Conservation (phyloP, 2,329 filamentous ascomycete genomes). For the Monosporascus sp. region DNA sequence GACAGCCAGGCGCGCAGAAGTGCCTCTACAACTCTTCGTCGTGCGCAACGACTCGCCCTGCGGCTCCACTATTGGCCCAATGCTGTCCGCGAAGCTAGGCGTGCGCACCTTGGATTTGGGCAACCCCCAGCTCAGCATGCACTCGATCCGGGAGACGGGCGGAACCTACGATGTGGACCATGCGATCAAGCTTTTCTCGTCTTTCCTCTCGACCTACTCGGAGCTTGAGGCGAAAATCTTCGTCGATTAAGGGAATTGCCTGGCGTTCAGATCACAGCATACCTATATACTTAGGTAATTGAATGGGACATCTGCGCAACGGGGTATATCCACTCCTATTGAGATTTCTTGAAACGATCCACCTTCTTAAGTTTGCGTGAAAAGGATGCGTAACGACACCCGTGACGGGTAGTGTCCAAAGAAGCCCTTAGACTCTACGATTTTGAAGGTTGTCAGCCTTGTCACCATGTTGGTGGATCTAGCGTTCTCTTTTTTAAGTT, state of each 20-base stretch:
- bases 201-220: constrained; percentile 84
- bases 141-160: constrained; percentile 90
- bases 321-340: too few relatives aligned
- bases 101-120: constrained; percentile 87
- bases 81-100: constrained; percentile 82
- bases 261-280: too few relatives aligned
- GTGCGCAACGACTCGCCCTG: constrained; percentile 93
- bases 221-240: constrained; percentile 76
- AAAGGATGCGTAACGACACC: too few relatives aligned
- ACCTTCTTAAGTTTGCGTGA: too few relatives aligned
- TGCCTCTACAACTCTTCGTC: constrained; percentile 92
- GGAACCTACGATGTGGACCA: constrained; percentile 84
- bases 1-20: constrained; percentile 66
- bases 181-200: constrained; percentile 78
- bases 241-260: constrained; percentile 56
- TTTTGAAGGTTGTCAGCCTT: too few relatives aligned
- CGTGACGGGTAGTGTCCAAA: too few relatives aligned
- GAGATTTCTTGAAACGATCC: too few relatives aligned
- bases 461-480: too few relatives aligned
- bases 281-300: too few relatives aligned
- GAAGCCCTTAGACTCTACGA: too few relatives aligned
- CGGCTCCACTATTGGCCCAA: constrained; percentile 96
- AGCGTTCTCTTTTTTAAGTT: too few relatives aligned
- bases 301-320: too few relatives aligned
- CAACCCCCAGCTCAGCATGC: constrained; percentile 94